These are phyloP conservation scores for Tricholoma saponaceum DNA, from an alignment of 768 basidiomycete genomes.

Conservation along the genomic window DNA sequence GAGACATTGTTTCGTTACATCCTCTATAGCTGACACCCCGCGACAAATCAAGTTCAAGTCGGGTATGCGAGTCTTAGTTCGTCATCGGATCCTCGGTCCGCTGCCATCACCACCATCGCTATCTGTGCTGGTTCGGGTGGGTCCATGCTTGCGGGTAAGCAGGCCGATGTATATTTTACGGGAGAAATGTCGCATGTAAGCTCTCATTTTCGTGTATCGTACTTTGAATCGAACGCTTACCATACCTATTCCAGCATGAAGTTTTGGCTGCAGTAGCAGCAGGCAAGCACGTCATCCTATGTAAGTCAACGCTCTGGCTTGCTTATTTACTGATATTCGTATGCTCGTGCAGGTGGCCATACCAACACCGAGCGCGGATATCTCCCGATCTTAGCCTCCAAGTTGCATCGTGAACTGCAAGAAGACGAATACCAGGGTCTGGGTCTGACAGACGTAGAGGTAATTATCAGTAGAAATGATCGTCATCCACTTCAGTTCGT, in stretches of 20 bases:
- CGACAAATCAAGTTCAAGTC: constrained; percentile 56
- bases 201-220: background rate
- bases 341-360: constrained; percentile 62
- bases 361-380: constrained; percentile 95
- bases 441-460: constrained; percentile 43
- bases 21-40: constrained; percentile 12
- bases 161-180: constrained; percentile 87
- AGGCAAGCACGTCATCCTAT: constrained; percentile 80
- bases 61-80: constrained; percentile 36
- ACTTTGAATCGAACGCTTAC: background rate
- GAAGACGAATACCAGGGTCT: constrained; percentile 26
- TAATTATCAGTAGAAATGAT: constrained; percentile 72
- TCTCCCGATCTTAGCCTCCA: constrained; percentile 67
- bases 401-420: constrained; percentile 51
- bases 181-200: constrained; percentile 91
- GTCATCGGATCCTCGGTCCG: constrained; percentile 16
- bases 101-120: constrained; percentile 58
- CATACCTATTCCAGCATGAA: constrained; percentile 60
- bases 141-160: constrained; percentile 63
- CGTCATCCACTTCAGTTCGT: constrained; percentile 70
- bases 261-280: constrained; percentile 75
- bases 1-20: background rate
- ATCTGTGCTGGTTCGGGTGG: constrained; percentile 93
- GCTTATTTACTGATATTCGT: background rate
- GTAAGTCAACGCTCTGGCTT: constrained; percentile 38